Evolutionary conservation across 805 yeast species (phyloP).

Genomic region (Cyberlindnera petersonii): DNA sequence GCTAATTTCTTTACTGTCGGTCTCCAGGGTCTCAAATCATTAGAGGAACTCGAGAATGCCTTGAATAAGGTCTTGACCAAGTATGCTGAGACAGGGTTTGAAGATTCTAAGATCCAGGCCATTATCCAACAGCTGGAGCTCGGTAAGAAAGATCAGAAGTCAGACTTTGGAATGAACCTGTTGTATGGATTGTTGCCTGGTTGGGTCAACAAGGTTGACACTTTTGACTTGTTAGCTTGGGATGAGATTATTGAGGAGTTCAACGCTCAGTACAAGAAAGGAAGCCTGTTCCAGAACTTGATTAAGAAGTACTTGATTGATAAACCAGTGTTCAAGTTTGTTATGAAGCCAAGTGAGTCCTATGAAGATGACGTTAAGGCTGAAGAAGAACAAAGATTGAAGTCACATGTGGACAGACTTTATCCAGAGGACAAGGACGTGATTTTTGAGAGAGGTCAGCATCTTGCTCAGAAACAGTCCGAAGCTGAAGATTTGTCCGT

Average conservation of each 20-base stretch:
- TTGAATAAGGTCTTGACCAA: conserved; percentile 46
- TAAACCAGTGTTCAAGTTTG: conserved; percentile 62
- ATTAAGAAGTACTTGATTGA: conserved; percentile 49
- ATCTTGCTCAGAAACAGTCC: conserved; percentile 59
- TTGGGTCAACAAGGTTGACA: conserved; percentile 82
- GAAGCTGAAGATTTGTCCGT: conserved; percentile 69
- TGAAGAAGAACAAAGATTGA: conserved; percentile 57
- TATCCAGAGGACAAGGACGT: conserved; percentile 51
- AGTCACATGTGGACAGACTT: conserved; percentile 39
- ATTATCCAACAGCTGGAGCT: conserved; percentile 85
- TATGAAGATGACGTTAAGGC: conserved; percentile 47
- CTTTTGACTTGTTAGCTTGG: conserved; percentile 63
- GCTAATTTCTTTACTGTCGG: conserved; percentile 80
- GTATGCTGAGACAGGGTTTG: conserved; percentile 43
- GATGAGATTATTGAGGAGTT: conserved; percentile 57
- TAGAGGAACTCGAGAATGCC: conserved; percentile 41
- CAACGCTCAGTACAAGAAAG: conserved; percentile 53
- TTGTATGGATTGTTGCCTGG: conserved; percentile 73
- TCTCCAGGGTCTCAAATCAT: conserved; percentile 66
- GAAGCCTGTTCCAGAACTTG: conserved; percentile 55
- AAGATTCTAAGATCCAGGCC: conserved; percentile 67
- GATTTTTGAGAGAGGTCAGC: conserved; percentile 57
- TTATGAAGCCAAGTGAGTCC: conserved; percentile 65
- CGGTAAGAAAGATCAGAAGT: conserved; percentile 76
- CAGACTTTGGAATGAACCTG: conserved; percentile 83